Conservation (phyloP, 306 rosid species). For the Lathyrus aphaca region DNA sequence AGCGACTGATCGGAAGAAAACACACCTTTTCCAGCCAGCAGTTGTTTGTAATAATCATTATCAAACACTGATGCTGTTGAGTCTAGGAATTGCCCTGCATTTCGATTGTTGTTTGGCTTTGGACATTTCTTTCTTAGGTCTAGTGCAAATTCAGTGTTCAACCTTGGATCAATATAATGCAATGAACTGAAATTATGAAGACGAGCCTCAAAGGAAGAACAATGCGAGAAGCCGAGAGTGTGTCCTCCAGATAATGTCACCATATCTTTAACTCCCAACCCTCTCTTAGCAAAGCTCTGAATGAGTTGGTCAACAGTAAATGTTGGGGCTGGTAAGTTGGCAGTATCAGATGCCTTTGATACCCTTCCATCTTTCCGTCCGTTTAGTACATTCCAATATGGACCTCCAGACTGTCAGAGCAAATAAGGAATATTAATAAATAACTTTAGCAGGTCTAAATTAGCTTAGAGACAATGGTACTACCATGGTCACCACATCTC, state of each 20-base stretch:
- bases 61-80: constrained; percentile 76
- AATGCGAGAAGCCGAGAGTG: constrained; percentile 78
- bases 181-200: constrained; percentile 53
- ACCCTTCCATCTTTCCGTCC: constrained; percentile 84
- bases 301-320: constrained; percentile 64
- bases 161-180: constrained; percentile 60
- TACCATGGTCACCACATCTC: constrained; percentile 77
- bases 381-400: constrained; percentile 66
- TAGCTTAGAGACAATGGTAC: constrained; percentile 29
- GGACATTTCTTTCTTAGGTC: constrained; percentile 58
- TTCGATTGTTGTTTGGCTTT: constrained; percentile 53
- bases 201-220: constrained; percentile 64
- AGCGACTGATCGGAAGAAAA: constrained; percentile 74
- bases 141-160: constrained; percentile 56
- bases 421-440: constrained; percentile 9
- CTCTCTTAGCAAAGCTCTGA: constrained; percentile 67
- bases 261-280: constrained; percentile 64
- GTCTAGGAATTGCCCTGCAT: constrained; percentile 64
- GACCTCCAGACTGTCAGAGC: constrained; percentile 69
- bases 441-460: constrained; percentile 7
- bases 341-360: constrained; percentile 68
- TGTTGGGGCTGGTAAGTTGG: constrained; percentile 69
- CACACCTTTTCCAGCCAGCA: constrained; percentile 59
- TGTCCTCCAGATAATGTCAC: constrained; percentile 83
- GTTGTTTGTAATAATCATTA: constrained; percentile 59